Evolutionary conservation across 257 asterid genomes (phyloP).

Genomic region (Solanum raphanifolium): DNA sequence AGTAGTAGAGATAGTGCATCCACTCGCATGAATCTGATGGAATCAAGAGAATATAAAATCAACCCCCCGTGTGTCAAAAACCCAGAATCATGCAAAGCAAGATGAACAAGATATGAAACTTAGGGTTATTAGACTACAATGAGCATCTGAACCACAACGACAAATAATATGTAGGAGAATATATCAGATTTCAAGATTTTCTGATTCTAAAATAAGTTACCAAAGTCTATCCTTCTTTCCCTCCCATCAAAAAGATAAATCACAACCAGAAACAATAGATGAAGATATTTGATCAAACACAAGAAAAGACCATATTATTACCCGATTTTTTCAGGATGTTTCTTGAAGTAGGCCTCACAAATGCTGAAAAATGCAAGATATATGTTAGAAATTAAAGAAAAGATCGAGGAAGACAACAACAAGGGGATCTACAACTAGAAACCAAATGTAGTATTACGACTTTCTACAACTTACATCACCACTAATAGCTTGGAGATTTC

Average conservation of each 20-base stretch:
- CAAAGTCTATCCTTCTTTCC: not conserved
- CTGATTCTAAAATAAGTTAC: not conserved
- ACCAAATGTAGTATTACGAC: not conserved
- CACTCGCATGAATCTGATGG: constrained; percentile 74
- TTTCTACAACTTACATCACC: not conserved
- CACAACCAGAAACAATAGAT: not conserved
- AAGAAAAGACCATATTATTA: constrained; percentile 7
- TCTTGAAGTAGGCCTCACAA: constrained; percentile 93
- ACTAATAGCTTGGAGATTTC: not conserved
- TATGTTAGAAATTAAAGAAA: constrained; percentile 6
- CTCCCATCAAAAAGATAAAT: not conserved
- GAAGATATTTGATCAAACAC: not conserved
- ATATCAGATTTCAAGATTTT: not conserved
- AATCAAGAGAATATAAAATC: constrained; percentile 4
- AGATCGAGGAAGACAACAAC: not conserved
- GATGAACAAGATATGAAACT: not conserved
- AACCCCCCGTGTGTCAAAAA: not conserved
- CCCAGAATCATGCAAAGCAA: not conserved
- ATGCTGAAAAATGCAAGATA: constrained; percentile 39
- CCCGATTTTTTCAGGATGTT: constrained; percentile 90
- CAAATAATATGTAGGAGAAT: not conserved
- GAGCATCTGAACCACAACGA: not conserved
- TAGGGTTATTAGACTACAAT: not conserved
- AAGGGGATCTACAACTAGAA: not conserved
- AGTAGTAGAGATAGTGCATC: constrained; percentile 80